These are phyloP conservation scores for Knoxia roxburghii DNA, from an alignment of 257 asterid species.

Conservation along the genomic window DNA sequence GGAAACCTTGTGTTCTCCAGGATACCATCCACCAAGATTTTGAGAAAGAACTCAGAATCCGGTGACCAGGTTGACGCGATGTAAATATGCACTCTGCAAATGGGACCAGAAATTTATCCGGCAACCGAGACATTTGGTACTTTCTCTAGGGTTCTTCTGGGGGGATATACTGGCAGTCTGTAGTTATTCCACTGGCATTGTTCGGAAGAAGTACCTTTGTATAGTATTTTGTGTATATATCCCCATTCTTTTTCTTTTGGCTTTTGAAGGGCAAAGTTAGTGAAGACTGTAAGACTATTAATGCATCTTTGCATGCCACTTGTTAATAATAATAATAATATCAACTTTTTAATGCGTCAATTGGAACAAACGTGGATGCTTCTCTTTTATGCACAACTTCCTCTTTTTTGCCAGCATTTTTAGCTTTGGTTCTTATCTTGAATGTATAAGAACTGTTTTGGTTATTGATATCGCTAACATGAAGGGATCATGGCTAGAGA, in stretches of 20 bases:
- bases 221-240: background rate
- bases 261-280: background rate
- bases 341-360: background rate
- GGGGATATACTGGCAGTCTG: too few relatives aligned
- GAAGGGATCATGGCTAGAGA: too few relatives aligned
- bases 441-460: too few relatives aligned
- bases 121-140: background rate
- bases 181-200: slow-evolving; percentile 1
- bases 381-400: background rate
- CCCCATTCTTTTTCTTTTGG: background rate
- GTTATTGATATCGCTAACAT: too few relatives aligned
- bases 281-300: too few relatives aligned
- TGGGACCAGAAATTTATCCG: too few relatives aligned
- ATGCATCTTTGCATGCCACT: background rate
- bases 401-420: too few relatives aligned
- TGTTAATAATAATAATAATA: background rate
- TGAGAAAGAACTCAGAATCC: slow-evolving; percentile 32
- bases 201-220: background rate
- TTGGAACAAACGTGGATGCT: background rate
- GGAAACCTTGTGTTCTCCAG: slow-evolving; percentile 61
- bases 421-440: too few relatives aligned
- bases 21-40: slow-evolving; percentile 30
- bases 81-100: slow-evolving; percentile 18
- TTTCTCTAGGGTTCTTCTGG: background rate
- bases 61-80: slow-evolving; percentile 15